Conservation (phyloP, 1,284 basidiomycete species). For the Ustilago cynodontis region DNA sequence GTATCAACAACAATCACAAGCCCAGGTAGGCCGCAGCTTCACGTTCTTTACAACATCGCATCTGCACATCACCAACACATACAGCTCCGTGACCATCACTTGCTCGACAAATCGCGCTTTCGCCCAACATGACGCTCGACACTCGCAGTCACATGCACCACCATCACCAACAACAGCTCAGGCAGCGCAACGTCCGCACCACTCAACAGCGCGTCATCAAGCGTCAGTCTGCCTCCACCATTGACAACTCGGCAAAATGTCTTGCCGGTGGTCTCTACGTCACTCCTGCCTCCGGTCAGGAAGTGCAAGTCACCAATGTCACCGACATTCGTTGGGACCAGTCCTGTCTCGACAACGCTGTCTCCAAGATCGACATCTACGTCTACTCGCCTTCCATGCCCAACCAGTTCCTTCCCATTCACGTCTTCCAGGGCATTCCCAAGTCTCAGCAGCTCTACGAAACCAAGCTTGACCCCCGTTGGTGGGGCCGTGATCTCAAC, state of each 20-base stretch:
- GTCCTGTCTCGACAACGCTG: constrained; percentile 48
- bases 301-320: constrained; percentile 50
- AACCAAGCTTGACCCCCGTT: constrained; percentile 59
- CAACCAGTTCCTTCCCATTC: constrained; percentile 57
- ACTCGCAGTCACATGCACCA: constrained; percentile 40
- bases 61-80: constrained; percentile 12
- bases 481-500: constrained; percentile 61
- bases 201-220: constrained; percentile 40
- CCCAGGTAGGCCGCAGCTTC: constrained; percentile 29
- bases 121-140: constrained; percentile 50
- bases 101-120: neutral
- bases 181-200: constrained; percentile 35
- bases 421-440: constrained; percentile 60
- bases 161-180: constrained; percentile 41
- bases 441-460: constrained; percentile 43
- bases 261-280: constrained; percentile 60
- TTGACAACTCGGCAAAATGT: constrained; percentile 52
- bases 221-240: constrained; percentile 45
- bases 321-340: constrained; percentile 60
- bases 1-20: constrained; percentile 7
- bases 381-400: constrained; percentile 60
- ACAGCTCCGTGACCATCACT: neutral
- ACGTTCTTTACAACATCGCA: constrained; percentile 27
- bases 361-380: constrained; percentile 66
- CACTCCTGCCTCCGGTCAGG: constrained; percentile 31